Conservation (phyloP, 2,329 filamentous ascomycete genomes). For the Sarocladium brachiariae region DNA sequence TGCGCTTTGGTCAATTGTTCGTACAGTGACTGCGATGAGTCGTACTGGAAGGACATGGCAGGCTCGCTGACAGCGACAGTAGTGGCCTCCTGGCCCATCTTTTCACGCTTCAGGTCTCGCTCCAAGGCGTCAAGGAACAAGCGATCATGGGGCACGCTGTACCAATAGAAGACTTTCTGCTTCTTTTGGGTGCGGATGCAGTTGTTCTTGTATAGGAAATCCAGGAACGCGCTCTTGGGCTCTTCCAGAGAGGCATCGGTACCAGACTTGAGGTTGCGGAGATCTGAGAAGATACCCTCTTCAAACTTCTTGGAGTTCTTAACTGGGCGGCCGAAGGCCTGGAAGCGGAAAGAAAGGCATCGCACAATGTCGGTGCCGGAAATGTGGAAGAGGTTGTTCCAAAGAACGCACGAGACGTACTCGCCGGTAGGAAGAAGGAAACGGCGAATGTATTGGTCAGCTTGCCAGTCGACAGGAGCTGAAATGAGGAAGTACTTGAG, state of each 20-base stretch:
- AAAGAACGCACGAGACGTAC: conserved; percentile 97
- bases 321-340: conserved; percentile 94
- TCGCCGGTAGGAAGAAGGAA: conserved; percentile 95
- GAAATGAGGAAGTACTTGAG: conserved; percentile 99
- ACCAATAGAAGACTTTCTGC: conserved; percentile 99
- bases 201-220: conserved; percentile 99
- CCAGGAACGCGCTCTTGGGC: conserved; percentile 95
- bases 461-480: conserved; percentile 94
- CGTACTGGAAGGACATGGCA: conserved; percentile 96
- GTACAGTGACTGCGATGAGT: conserved; percentile 97
- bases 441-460: conserved; percentile 91
- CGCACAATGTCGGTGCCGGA: conserved; percentile 98
- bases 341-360: conserved; percentile 96
- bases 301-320: conserved; percentile 99
- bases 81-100: conserved; percentile 98
- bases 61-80: conserved; percentile 96
- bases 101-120: conserved; percentile 95
- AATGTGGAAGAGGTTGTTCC: conserved; percentile 99
- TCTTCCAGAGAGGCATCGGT: conserved; percentile 98
- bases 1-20: conserved; percentile 99
- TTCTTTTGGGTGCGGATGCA: conserved; percentile 99
- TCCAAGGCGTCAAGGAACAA: conserved; percentile 96
- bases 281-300: conserved; percentile 97
- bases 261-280: conserved; percentile 96
- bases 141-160: conserved; percentile 95